phyloP scores from a whole-genome alignment of 2,329 filamentous ascomycete genomes.

The Phaeosphaeriaceae sp. region DNA sequence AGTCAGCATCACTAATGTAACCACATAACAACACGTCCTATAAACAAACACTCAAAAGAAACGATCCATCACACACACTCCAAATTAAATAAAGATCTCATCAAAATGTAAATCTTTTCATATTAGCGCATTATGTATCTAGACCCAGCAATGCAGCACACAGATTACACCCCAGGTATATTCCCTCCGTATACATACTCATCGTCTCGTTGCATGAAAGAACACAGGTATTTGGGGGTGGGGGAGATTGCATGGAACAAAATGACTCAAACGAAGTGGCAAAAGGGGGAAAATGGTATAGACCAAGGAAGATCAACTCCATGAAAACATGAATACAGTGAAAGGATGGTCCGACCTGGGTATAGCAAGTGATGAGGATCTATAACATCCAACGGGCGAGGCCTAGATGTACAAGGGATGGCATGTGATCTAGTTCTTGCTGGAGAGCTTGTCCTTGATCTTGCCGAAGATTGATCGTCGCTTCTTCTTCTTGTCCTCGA shows the following conservation, averaged over 20 bases:
- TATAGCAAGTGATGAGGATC: constrained; percentile 28
- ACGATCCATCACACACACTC: no score
- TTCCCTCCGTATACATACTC: constrained; percentile 11
- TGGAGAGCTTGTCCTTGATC: constrained; percentile 56
- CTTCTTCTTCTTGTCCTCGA: constrained; percentile 55
- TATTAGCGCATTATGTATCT: constrained; percentile 42
- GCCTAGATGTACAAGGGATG: constrained; percentile 18
- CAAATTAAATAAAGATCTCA: no score
- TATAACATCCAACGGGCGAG: constrained; percentile 9
- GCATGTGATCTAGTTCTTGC: constrained; percentile 29
- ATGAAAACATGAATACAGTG: constrained; percentile 32
- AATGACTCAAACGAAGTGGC: no score
- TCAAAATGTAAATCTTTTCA: no score
- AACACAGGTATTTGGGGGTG: constrained; percentile 15
- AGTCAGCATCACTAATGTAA: no score
- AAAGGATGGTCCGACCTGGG: constrained; percentile 26
- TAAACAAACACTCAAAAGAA: no score
- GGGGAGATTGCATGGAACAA: no score
- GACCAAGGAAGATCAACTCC: constrained; percentile 44
- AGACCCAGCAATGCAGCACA: constrained; percentile 10
- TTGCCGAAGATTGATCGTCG: constrained; percentile 56
- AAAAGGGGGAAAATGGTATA: constrained; percentile 42
- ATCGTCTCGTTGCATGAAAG: constrained; percentile 9
- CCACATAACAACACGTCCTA: no score
- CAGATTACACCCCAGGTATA: constrained; percentile 16